Evolutionary conservation across 78 protist genomes (phyloP).

Genomic region (Dictyostelium citrinum): DNA sequence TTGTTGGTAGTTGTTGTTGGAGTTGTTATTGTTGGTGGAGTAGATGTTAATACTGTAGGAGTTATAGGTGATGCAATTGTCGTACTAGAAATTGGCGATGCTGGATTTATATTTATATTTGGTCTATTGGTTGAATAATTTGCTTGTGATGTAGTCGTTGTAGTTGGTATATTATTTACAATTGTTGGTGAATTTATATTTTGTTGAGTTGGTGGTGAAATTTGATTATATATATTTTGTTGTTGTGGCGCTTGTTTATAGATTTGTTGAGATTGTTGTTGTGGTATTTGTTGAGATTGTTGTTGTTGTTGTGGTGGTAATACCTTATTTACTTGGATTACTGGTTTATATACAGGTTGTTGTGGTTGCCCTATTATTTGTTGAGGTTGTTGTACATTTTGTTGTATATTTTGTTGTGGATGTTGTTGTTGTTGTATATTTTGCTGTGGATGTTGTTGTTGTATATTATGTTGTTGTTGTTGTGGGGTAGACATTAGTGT

Average conservation of each 20-base stretch:
- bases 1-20: not conserved
- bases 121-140: not conserved
- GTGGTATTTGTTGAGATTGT: not conserved
- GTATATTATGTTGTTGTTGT: not conserved
- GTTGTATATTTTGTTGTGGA: not conserved
- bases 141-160: not conserved
- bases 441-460: not conserved
- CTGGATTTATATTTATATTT: not conserved
- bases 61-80: not conserved
- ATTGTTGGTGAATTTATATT: not conserved
- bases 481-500: too few species aligned
- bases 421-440: not conserved
- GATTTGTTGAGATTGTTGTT: not conserved
- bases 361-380: not conserved
- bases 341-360: not conserved
- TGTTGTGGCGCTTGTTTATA: not conserved
- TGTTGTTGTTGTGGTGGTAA: not conserved
- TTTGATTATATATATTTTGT: not conserved
- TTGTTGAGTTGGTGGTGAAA: not conserved
- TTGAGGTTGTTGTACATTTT: slow-evolving; percentile 4
- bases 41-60: not conserved
- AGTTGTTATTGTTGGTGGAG: not conserved
- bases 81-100: not conserved
- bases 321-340: not conserved
- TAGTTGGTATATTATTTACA: not conserved